Conservation (phyloP, 164 flowering plant species). For the Stephania japonica region DNA sequence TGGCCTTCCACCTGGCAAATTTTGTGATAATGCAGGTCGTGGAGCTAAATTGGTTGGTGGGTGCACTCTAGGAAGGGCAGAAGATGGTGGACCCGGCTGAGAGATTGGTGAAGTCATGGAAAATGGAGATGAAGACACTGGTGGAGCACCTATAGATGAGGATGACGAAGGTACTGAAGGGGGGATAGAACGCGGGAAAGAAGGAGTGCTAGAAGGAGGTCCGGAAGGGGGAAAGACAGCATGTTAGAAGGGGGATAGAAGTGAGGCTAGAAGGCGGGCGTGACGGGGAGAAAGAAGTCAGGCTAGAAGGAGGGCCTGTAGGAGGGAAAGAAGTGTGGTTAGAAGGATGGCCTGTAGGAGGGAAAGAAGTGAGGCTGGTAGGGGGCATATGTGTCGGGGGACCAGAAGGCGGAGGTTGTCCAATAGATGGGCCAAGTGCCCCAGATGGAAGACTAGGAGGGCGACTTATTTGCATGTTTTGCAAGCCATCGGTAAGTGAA, state of each 20-base stretch:
- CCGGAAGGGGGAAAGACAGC: constrained; percentile 1
- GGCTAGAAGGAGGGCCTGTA: constrained; percentile 4
- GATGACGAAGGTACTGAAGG: constrained; percentile 6
- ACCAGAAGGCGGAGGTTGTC: constrained; percentile 45
- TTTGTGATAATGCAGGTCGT: constrained; percentile 31
- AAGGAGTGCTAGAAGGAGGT: constrained; percentile 7
- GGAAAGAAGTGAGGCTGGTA: constrained; percentile 5
- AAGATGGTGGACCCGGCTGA: constrained; percentile 31
- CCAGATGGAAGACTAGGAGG: constrained; percentile 24
- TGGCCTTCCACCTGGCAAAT: constrained; percentile 39
- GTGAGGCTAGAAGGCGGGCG: constrained; percentile 18
- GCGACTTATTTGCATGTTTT: constrained; percentile 54
- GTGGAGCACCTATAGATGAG: not conserved
- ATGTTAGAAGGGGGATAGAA: no score
- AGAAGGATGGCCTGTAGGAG: not conserved
- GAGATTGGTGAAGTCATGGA: constrained; percentile 20
- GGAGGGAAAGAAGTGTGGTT: constrained; percentile 11
- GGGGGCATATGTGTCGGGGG: constrained; percentile 28
- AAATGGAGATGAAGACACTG: constrained; percentile 21
- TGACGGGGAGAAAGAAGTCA: constrained; percentile 25
- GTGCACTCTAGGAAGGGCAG: constrained; percentile 28
- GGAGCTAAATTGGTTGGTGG: constrained; percentile 29
- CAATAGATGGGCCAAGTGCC: constrained; percentile 35
- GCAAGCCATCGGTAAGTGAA: constrained; percentile 52
- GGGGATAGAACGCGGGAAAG: constrained; percentile 16